A percentile compares a stretch with the other conserved stretches of the same genome.
phyloP scores from a whole-genome alignment of 768 basidiomycete genomes.

The Baorangia bicolor region DNA sequence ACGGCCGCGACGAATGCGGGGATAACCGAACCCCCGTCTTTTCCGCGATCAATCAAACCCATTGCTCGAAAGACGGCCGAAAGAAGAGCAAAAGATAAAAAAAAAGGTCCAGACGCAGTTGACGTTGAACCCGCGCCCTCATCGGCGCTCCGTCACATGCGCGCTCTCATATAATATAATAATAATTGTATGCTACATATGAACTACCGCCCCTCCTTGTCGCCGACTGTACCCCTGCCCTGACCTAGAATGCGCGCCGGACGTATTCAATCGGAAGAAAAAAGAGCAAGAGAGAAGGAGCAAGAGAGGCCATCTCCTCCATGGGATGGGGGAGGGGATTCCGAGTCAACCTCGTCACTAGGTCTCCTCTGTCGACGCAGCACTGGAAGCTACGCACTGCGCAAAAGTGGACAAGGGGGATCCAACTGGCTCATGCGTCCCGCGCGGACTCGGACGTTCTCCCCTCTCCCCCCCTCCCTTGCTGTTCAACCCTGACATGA shows the following conservation, averaged over 20 bases:
- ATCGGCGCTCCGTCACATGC: neutral
- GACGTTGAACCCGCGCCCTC: neutral
- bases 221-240: neutral
- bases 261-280: neutral
- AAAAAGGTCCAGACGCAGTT: neutral
- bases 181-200: too few species aligned
- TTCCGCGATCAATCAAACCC: conserved; percentile 4
- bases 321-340: neutral
- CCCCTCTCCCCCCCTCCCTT: too few species aligned
- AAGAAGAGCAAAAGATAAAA: neutral
- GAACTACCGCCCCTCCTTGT: conserved; percentile 2
- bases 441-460: neutral
- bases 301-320: neutral
- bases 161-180: neutral
- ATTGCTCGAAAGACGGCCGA: neutral
- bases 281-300: neutral
- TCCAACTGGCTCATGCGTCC: neutral
- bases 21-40: neutral
- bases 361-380: neutral
- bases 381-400: neutral
- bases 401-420: conserved; percentile 1
- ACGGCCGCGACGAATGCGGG: neutral
- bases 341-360: neutral
- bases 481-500: neutral
- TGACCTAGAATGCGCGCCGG: neutral